phyloP scores from a whole-genome alignment of 2,329 filamentous ascomycete genomes.

The Saccharata proteae region DNA sequence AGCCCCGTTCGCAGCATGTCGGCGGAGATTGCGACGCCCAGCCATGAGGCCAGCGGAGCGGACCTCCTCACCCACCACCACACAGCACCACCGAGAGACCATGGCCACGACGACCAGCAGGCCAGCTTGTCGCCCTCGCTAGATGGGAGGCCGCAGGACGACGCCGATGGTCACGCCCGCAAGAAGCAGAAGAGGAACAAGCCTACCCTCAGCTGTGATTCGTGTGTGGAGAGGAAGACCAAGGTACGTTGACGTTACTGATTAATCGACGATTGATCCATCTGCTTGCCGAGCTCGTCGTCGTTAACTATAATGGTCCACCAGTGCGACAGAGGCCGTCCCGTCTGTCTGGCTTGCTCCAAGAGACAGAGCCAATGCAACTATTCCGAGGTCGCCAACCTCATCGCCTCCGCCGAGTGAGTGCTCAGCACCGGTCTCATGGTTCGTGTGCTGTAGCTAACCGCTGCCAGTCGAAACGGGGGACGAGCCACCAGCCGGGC shows the following conservation, averaged over 20 bases:
- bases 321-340: slow-evolving; percentile 63
- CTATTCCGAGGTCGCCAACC: slow-evolving; percentile 65
- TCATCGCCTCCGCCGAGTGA: slow-evolving; percentile 52
- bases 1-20: too few species aligned
- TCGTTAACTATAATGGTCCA: too few species aligned
- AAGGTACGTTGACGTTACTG: slow-evolving; percentile 46
- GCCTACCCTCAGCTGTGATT: slow-evolving; percentile 64
- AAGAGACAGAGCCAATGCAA: slow-evolving; percentile 65
- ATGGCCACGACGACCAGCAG: too few species aligned
- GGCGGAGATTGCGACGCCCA: too few species aligned
- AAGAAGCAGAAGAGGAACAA: slow-evolving; percentile 81
- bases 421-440: slow-evolving; percentile 18
- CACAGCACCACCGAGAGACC: too few species aligned
- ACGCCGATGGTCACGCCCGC: slow-evolving; percentile 27
- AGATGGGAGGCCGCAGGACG: too few species aligned
- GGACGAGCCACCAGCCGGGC: slow-evolving; percentile 7
- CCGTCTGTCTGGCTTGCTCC: slow-evolving; percentile 45
- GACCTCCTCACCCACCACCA: too few species aligned
- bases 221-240: slow-evolving; percentile 73
- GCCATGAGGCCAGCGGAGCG: too few species aligned
- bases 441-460: too few species aligned
- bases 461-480: slow-evolving; percentile 5
- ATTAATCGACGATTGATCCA: neutral
- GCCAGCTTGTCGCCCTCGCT: too few species aligned
- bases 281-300: slow-evolving; percentile 5